These are phyloP conservation scores for Capsicum baccatum DNA, from an alignment of 257 asterid genomes.

Conservation along the genomic window DNA sequence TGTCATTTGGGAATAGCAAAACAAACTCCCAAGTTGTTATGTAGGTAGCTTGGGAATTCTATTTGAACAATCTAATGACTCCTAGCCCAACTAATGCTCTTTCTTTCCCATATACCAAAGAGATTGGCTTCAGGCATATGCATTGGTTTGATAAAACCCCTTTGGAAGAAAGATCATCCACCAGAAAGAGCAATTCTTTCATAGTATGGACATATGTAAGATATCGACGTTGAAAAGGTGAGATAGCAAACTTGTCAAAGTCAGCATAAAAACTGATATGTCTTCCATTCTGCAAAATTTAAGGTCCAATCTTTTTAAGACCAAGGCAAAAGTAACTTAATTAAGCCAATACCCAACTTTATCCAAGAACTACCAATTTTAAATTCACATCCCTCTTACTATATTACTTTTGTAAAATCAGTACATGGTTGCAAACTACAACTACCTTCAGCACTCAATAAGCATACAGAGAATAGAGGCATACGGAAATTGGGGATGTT, in stretches of 20 bases:
- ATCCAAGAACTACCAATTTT: not conserved
- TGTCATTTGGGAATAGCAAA: too few species aligned
- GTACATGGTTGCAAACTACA: slow-evolving; percentile 16
- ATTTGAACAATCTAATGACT: not conserved
- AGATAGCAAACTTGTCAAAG: not conserved
- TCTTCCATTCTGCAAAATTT: slow-evolving; percentile 17
- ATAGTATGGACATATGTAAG: not conserved
- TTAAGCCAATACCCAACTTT: slow-evolving; percentile 5
- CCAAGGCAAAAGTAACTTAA: not conserved
- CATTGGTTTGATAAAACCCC: not conserved
- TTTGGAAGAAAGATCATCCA: not conserved
- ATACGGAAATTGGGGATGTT: not conserved
- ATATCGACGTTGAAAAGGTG: not conserved
- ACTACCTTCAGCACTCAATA: slow-evolving; percentile 16
- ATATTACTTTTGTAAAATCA: slow-evolving; percentile 5
- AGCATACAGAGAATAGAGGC: not conserved
- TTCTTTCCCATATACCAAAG: slow-evolving; percentile 7
- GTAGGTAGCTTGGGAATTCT: not conserved
- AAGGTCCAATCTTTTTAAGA: slow-evolving; percentile 1
- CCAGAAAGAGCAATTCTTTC: not conserved
- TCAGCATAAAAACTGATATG: not conserved
- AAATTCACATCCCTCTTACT: not conserved
- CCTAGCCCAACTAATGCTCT: not conserved
- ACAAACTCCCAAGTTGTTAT: too few species aligned
- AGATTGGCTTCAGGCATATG: not conserved